Conservation (phyloP, 2,329 filamentous ascomycete genomes). For the Pseudonectria buxi region DNA sequence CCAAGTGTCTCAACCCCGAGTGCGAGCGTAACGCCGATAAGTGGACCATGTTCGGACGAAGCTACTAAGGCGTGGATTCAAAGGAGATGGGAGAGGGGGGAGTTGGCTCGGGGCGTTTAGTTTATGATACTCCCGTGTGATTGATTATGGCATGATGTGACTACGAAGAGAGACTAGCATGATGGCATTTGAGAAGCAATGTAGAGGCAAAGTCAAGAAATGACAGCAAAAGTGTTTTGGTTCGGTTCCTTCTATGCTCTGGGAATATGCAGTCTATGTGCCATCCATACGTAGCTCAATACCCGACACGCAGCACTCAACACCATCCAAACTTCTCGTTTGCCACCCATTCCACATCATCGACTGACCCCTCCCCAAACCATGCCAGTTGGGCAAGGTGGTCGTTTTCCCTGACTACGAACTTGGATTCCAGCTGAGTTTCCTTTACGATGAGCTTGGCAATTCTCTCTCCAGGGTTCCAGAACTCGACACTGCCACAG, state of each 20-base stretch:
- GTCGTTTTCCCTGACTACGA: conserved; percentile 52
- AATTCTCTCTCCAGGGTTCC: conserved; percentile 66
- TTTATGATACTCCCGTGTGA: conserved; percentile 25
- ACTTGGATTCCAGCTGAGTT: conserved; percentile 41
- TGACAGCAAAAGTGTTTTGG: conserved; percentile 11
- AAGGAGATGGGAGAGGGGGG: conserved; percentile 18
- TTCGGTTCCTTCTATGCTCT: conserved; percentile 9
- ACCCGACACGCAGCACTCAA: conserved; percentile 29
- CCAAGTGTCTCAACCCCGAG: conserved; percentile 86
- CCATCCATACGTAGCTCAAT: background rate
- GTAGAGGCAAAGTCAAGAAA: conserved; percentile 13
- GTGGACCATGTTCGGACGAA: conserved; percentile 90
- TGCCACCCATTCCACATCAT: conserved; percentile 61
- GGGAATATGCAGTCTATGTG: conserved; percentile 1
- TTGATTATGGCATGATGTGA: conserved; percentile 23
- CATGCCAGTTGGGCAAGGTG: conserved; percentile 68
- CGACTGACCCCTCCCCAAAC: conserved; percentile 50
- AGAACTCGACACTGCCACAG: conserved; percentile 65
- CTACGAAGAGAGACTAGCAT: conserved; percentile 16
- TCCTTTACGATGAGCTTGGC: conserved; percentile 37
- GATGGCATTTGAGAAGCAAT: conserved; percentile 10
- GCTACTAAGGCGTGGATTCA: conserved; percentile 40
- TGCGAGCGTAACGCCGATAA: conserved; percentile 70
- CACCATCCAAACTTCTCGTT: conserved; percentile 79
- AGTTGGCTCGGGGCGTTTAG: conserved; percentile 22